phyloP scores from a whole-genome alignment of 176 grass and related monocot genomes.

The Pontederia paniculata region DNA sequence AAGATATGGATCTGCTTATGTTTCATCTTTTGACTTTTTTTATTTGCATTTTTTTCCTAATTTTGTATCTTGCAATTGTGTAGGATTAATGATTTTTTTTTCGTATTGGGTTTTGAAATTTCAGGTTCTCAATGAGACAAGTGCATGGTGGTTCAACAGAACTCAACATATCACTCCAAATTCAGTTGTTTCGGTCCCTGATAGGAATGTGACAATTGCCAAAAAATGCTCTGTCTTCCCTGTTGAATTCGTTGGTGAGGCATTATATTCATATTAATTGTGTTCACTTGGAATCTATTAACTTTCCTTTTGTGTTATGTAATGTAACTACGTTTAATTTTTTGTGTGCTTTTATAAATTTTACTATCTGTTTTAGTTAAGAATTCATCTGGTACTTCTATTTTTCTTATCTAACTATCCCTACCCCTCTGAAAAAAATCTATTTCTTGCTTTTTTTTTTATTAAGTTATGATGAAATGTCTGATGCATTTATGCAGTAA shows the following conservation, averaged over 20 bases:
- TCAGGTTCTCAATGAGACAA: conserved; percentile 94
- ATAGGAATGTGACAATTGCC: conserved; percentile 90
- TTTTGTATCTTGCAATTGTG: background rate
- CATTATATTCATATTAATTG: conserved; percentile 15
- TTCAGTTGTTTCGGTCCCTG: conserved; percentile 74
- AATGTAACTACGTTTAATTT: background rate
- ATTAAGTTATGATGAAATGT: background rate
- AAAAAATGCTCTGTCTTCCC: conserved; percentile 88
- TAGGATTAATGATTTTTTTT: background rate
- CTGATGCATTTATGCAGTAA: conserved; percentile 37
- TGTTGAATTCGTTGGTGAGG: conserved; percentile 99
- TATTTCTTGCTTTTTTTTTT: too few relatives aligned
- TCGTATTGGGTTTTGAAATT: conserved; percentile 11
- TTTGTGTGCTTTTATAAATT: background rate
- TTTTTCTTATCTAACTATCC: background rate
- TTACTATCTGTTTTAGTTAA: background rate
- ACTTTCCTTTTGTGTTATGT: background rate
- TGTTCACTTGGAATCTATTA: background rate
- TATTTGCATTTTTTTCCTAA: background rate
- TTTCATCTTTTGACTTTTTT: too few relatives aligned
- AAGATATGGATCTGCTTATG: too few relatives aligned
- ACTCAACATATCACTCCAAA: conserved; percentile 88
- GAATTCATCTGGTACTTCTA: background rate
- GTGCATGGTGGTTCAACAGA: conserved; percentile 83
- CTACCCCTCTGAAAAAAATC: too few relatives aligned